These are phyloP conservation scores for Populus euphratica DNA, from an alignment of 345 rosid species.

Conservation along the genomic window DNA sequence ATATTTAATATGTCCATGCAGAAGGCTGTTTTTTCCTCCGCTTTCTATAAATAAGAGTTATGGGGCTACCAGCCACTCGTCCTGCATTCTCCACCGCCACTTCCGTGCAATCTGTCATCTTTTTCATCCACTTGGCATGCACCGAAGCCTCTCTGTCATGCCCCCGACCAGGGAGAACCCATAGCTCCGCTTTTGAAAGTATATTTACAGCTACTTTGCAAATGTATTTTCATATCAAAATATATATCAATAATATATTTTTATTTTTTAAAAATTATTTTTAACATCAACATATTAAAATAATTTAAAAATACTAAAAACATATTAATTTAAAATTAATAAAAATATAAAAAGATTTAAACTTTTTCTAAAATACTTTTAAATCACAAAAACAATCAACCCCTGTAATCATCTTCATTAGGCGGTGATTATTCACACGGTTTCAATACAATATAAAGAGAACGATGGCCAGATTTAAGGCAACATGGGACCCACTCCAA, in stretches of 20 bases:
- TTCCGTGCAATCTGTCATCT: constrained; percentile 28
- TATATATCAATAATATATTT: too few species aligned
- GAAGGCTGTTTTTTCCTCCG: constrained; percentile 19
- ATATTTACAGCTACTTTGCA: too few species aligned
- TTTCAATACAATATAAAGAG: background rate
- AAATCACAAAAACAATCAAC: too few species aligned
- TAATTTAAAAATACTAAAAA: too few species aligned
- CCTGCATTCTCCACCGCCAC: constrained; percentile 35
- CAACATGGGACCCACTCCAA: background rate
- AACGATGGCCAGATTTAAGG: background rate
- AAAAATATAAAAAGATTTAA: too few species aligned
- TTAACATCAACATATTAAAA: too few species aligned
- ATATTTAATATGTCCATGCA: constrained; percentile 2
- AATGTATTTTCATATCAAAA: too few species aligned
- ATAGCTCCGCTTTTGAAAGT: background rate
- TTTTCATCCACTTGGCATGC: constrained; percentile 18
- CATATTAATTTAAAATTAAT: too few species aligned
- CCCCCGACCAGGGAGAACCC: constrained; percentile 12
- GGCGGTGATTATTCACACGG: background rate
- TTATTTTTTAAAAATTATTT: too few species aligned
- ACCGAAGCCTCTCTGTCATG: constrained; percentile 11
- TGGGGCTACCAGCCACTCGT: constrained; percentile 26
- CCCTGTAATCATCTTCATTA: background rate
- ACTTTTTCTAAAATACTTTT: too few species aligned
- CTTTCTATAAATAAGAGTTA: constrained; percentile 27